Evolutionary conservation across 768 basidiomycete genomes (phyloP), one percentile per base, ranked within the genome.

Genomic region (Phylloporus rhodoxanthus): DNA sequence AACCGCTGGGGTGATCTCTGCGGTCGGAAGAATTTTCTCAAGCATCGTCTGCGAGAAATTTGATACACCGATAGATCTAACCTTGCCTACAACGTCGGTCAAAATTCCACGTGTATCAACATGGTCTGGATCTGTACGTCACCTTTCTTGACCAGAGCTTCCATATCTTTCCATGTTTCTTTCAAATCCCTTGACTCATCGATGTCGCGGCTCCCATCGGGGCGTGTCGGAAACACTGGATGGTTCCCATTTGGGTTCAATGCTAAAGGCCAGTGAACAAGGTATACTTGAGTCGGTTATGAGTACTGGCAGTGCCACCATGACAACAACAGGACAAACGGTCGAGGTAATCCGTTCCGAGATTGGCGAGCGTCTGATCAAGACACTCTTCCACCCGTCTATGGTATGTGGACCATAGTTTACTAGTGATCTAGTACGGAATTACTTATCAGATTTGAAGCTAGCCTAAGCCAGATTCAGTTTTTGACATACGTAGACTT

Each of bases 141-240:
- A 65, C 85, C 87, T 59, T 79, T 83, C 65, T 78, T 79, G 51
- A 80, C 66, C 26, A 91, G 55, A 9, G 71, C 80, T 65, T 92
- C 91, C 84, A 93, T 85, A 65, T 85, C 81, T 58, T 78, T 81
- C 89, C 91, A 92, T 13, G 91, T 91, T 44, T 90, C 77, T 45
- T 65, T 70, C 59, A 89, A 62, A 23, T 80, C 73, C 79, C 86
- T 86, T 34, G 77, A 72, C 57, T 76, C 74, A 56, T 83, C 79
- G 41, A 87, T 71, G 61, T 89, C 87, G 32, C 87, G 76, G 56
- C 71, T 75, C 49, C 87, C 80, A 61, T 83, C 73, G 1, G 81
- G 76, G 30, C 77, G 79, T 11, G 70, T 73, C 8, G 83, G 85
- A 65, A 85, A 71, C 4, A 62, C 54, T 8, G 72, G 78, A 60